Conservation (phyloP, 129 eudicot species). For the Pseudognaphalium luteoalbum region DNA sequence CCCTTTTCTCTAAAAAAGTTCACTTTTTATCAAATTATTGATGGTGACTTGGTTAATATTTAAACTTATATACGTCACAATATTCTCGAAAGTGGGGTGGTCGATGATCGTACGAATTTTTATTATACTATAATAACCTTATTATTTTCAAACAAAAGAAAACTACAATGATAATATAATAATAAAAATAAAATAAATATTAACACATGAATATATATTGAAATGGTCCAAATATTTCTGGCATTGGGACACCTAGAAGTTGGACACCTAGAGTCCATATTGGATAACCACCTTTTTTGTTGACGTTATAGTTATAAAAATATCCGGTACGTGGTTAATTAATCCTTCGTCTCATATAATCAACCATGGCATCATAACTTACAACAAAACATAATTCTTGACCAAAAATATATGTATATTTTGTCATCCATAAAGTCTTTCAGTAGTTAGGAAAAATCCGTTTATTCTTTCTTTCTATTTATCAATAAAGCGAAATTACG, state of each 20-base stretch:
- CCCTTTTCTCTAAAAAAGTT: too few species aligned
- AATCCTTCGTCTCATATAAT: background rate
- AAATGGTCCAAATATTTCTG: slow-evolving; percentile 8
- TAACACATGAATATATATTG: background rate
- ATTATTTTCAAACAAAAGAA: too few species aligned
- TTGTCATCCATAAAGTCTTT: too few species aligned
- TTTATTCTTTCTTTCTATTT: too few species aligned
- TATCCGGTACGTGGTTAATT: background rate
- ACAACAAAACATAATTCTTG: background rate
- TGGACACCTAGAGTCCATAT: slow-evolving; percentile 24
- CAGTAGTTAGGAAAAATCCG: too few species aligned
- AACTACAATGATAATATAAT: too few species aligned
- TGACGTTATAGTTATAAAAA: background rate
- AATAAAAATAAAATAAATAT: background rate
- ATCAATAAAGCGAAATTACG: too few species aligned
- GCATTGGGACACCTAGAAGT: slow-evolving; percentile 12
- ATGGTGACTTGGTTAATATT: too few species aligned
- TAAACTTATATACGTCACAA: too few species aligned
- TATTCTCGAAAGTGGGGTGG: slow-evolving; percentile 17
- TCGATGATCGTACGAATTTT: background rate
- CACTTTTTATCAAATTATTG: too few species aligned
- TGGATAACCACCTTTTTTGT: slow-evolving; percentile 4
- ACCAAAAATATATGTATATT: too few species aligned
- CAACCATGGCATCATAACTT: background rate
- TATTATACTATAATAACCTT: background rate